Evolutionary conservation across 352 stramenopile genomes (phyloP).

Genomic region (Pythium pectinolyticum): DNA sequence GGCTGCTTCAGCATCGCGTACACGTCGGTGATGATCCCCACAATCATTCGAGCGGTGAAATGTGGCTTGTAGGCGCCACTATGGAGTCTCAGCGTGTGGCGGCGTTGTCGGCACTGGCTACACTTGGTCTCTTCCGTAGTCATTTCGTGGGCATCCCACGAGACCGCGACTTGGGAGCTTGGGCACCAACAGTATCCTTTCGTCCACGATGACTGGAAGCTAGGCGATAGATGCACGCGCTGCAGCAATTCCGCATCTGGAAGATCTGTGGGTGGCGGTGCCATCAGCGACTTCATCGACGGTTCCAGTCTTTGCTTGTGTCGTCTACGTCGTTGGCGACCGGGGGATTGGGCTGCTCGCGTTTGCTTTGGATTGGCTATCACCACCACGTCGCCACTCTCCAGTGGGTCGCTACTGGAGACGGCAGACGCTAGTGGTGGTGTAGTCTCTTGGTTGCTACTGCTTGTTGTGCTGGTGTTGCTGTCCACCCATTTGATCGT

Average conservation of each 20-base stretch:
- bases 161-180: constrained; percentile 2
- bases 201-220: constrained; percentile 52
- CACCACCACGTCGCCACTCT: no score
- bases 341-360: background rate
- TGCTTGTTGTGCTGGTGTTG: constrained; percentile 7
- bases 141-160: constrained; percentile 15
- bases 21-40: constrained; percentile 55
- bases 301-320: background rate
- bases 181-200: constrained; percentile 67
- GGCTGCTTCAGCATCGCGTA: constrained; percentile 44
- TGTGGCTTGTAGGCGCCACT: constrained; percentile 39
- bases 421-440: background rate
- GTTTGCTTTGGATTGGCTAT: no score
- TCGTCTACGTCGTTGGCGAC: background rate
- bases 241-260: constrained; percentile 30
- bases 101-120: constrained; percentile 2
- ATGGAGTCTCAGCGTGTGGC: constrained; percentile 38
- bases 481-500: constrained; percentile 47
- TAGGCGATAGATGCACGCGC: constrained; percentile 42
- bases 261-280: background rate
- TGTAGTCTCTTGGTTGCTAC: background rate
- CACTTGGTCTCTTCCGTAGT: constrained; percentile 24
- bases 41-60: constrained; percentile 51
- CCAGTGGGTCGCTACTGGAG: background rate
- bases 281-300: background rate